Evolutionary conservation across 2,329 filamentous ascomycete genomes (phyloP).

Genomic region (Fusarium pseudograminearum): DNA sequence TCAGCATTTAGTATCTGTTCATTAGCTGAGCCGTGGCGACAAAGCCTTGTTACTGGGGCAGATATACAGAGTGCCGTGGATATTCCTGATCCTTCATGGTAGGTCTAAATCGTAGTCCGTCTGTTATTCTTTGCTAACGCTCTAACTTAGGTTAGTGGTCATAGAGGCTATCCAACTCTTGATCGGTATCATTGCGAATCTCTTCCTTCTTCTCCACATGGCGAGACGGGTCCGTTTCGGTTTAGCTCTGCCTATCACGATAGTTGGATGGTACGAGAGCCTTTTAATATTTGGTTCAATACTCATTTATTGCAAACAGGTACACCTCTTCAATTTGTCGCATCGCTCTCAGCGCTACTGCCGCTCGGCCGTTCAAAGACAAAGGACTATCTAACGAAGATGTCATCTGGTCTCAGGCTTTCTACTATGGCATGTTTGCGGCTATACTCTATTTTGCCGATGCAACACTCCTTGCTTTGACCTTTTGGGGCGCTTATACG

Average conservation of each 20-base stretch:
- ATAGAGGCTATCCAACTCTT: conserved; percentile 1
- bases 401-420: neutral
- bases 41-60: neutral
- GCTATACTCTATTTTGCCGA: conserved; percentile 2
- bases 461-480: neutral
- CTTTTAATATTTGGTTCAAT: too few relatives aligned
- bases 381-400: neutral
- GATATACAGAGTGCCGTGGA: neutral
- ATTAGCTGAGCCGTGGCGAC: conserved; percentile 1
- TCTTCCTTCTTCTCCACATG: conserved; percentile 1
- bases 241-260: neutral
- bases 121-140: neutral
- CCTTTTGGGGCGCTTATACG: neutral
- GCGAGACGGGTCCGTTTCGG: neutral
- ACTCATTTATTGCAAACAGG: neutral
- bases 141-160: neutral
- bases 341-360: neutral
- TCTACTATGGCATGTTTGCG: conserved; percentile 7
- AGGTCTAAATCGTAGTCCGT: too few relatives aligned
- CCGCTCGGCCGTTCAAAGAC: neutral
- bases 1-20: conserved; percentile 9
- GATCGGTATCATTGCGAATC: neutral
- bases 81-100: conserved; percentile 5
- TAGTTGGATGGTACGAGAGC: neutral
- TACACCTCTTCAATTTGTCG: neutral